Conservation (phyloP, 345 rosid species). For the Salix exigua region DNA sequence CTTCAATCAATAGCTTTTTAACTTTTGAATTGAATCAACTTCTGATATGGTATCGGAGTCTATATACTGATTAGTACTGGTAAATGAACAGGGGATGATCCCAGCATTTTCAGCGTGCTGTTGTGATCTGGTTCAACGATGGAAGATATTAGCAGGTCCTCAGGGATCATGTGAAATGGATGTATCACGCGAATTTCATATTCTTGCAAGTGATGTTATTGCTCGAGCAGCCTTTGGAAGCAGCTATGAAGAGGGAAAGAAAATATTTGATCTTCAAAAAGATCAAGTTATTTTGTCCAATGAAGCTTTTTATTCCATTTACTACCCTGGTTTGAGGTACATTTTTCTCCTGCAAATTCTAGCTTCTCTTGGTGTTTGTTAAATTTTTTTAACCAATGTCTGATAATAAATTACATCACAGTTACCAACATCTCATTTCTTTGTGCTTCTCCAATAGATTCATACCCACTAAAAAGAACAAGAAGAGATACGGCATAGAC, state of each 20-base stretch:
- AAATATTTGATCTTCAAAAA: slow-evolving; percentile 40
- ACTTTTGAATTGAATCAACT: background rate
- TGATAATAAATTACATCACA: no score
- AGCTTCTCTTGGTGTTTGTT: background rate
- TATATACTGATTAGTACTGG: background rate
- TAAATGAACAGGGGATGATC: slow-evolving; percentile 32
- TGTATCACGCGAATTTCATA: slow-evolving; percentile 42
- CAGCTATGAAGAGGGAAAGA: slow-evolving; percentile 51
- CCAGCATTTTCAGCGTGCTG: slow-evolving; percentile 37
- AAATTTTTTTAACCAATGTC: no score
- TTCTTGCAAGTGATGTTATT: slow-evolving; percentile 41
- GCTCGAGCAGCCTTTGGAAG: slow-evolving; percentile 52
- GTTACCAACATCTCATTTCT: no score
- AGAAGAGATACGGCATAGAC: slow-evolving; percentile 36
- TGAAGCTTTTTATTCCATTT: slow-evolving; percentile 35
- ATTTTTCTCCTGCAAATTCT: background rate
- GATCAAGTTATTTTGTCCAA: slow-evolving; percentile 26
- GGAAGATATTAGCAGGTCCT: slow-evolving; percentile 30
- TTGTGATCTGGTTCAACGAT: slow-evolving; percentile 30
- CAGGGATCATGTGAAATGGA: slow-evolving; percentile 41
- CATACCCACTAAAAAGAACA: slow-evolving; percentile 50
- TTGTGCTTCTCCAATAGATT: slow-evolving; percentile 20
- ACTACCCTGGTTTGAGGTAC: slow-evolving; percentile 54
- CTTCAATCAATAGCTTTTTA: background rate
- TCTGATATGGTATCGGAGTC: no score